Evolutionary conservation across 2,329 filamentous ascomycete species (phyloP).

Genomic region (Colletotrichum paranaense): DNA sequence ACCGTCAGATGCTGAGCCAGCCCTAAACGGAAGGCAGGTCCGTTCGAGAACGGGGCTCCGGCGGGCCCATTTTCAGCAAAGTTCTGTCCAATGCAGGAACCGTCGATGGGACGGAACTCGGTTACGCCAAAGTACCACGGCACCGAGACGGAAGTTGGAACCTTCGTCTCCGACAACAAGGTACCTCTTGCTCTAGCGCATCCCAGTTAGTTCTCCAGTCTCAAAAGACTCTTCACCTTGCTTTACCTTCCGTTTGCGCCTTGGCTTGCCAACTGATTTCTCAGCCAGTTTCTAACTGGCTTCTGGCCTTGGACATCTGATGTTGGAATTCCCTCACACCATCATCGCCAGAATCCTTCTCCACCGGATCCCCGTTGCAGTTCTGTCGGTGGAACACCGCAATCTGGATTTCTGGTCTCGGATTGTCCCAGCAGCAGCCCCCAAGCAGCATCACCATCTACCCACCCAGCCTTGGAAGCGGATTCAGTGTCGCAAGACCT

Average conservation of each 20-base stretch:
- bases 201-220: slow-evolving; percentile 3
- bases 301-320: background rate
- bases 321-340: slow-evolving; percentile 32
- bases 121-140: background rate
- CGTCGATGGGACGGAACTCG: background rate
- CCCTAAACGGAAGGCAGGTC: slow-evolving; percentile 20
- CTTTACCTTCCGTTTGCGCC: background rate
- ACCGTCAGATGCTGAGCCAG: background rate
- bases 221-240: background rate
- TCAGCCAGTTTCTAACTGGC: slow-evolving; percentile 5
- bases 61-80: slow-evolving; percentile 7
- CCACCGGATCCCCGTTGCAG: slow-evolving; percentile 15
- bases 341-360: slow-evolving; percentile 12
- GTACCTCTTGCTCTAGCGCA: background rate
- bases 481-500: background rate
- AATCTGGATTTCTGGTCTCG: slow-evolving; percentile 6
- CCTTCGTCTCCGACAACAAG: background rate
- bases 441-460: background rate
- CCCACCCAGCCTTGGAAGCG: slow-evolving; percentile 3
- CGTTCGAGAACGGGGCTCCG: slow-evolving; percentile 11
- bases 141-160: background rate
- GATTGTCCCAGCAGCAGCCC: slow-evolving; percentile 11
- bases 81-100: slow-evolving; percentile 11
- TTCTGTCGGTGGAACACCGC: slow-evolving; percentile 10
- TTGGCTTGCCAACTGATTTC: slow-evolving; percentile 9